Evolutionary conservation across 257 asterid species (phyloP).

Genomic region (Solanum sparsipilum): DNA sequence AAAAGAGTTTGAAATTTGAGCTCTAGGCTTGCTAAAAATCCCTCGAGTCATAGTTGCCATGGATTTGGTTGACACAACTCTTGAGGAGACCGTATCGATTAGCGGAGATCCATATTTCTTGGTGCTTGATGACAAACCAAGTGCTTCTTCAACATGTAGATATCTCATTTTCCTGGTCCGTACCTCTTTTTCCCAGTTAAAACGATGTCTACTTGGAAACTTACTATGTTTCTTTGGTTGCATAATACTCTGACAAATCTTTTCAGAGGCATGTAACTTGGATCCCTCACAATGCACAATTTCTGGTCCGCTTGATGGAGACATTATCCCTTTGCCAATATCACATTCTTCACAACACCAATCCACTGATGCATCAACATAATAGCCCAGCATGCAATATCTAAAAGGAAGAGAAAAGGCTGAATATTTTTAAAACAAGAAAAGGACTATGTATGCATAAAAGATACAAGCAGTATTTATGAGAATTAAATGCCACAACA

Average conservation of each 20-base stretch:
- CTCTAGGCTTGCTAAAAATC: not conserved
- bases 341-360: not conserved
- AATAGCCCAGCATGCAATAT: not conserved
- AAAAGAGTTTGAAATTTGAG: not conserved
- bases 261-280: not conserved
- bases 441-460: no score
- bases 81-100: no score
- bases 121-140: not conserved
- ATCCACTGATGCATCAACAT: not conserved
- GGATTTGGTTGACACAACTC: not conserved
- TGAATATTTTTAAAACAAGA: no score
- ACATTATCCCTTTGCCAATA: not conserved
- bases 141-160: not conserved
- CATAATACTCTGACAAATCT: not conserved
- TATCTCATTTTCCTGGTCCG: no score
- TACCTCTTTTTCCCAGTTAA: not conserved
- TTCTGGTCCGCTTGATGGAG: not conserved
- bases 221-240: not conserved
- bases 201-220: not conserved
- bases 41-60: not conserved
- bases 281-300: not conserved
- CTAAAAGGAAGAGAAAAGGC: not conserved
- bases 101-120: not conserved
- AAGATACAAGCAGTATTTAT: accelerated
- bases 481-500: not conserved